These are phyloP conservation scores for Cajanus cajan DNA, from an alignment of 306 rosid genomes.

Conservation along the genomic window DNA sequence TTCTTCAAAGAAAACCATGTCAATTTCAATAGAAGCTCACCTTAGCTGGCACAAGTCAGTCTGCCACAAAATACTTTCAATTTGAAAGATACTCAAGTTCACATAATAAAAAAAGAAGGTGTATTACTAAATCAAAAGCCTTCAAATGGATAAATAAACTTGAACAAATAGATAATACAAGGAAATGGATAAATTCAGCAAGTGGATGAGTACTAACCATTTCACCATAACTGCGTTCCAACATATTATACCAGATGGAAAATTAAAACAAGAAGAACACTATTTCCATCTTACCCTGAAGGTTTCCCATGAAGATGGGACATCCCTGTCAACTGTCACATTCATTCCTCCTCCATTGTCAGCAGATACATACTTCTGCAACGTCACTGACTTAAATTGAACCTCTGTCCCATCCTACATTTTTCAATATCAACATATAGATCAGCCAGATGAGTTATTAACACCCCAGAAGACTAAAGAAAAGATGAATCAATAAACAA, in stretches of 20 bases:
- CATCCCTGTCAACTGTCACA: constrained; percentile 70
- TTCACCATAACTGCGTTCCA: background rate
- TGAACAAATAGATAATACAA: background rate
- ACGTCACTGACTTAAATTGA: constrained; percentile 75
- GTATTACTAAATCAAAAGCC: background rate
- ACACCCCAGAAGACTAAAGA: constrained; percentile 11
- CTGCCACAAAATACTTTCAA: background rate
- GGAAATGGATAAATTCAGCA: background rate
- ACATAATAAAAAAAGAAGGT: background rate
- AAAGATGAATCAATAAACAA: constrained; percentile 17
- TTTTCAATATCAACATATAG: constrained; percentile 15
- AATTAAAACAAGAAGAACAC: constrained; percentile 19
- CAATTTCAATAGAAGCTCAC: constrained; percentile 8
- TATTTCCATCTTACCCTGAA: constrained; percentile 57
- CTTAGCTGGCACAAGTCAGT: background rate
- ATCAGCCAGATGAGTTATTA: constrained; percentile 21
- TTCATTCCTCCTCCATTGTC: constrained; percentile 84
- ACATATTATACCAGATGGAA: background rate
- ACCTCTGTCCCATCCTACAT: constrained; percentile 81
- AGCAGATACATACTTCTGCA: constrained; percentile 74
- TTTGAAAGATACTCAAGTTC: background rate
- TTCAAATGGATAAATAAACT: background rate
- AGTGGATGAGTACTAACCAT: constrained; percentile 11
- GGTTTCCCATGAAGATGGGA: constrained; percentile 89
- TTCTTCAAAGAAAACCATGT: background rate